phyloP scores from a whole-genome alignment of 495 filamentous ascomycete genomes.

The Xylaria castorea region DNA sequence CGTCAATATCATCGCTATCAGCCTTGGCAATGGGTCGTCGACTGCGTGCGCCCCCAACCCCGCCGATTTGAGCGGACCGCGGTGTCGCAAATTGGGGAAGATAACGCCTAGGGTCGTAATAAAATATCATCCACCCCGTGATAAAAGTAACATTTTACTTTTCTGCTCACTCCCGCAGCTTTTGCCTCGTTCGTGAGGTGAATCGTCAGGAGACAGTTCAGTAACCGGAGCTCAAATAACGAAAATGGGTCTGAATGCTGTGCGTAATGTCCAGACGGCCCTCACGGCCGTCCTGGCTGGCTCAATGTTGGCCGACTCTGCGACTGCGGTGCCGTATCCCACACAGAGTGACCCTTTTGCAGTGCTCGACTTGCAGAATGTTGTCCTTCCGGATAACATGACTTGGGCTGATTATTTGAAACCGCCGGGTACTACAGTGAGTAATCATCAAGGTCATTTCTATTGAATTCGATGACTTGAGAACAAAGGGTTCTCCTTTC shows the following conservation, averaged over 20 bases:
- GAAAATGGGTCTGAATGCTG: constrained; percentile 15
- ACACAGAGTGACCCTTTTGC: constrained; percentile 43
- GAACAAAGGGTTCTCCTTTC: neutral
- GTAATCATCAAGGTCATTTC: neutral
- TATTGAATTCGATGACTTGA: neutral
- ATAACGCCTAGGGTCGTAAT: neutral
- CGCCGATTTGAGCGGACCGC: neutral
- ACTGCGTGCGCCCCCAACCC: constrained; percentile 9
- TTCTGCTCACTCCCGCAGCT: neutral
- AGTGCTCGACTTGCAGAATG: constrained; percentile 46
- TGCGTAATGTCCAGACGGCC: constrained; percentile 29
- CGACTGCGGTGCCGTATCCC: constrained; percentile 31
- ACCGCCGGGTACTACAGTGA: constrained; percentile 40
- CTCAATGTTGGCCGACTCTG: constrained; percentile 20
- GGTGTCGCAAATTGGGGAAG: neutral
- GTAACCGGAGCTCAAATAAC: constrained; percentile 14
- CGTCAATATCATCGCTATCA: constrained; percentile 15
- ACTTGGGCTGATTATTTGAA: constrained; percentile 49
- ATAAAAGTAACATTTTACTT: neutral
- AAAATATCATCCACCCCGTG: constrained; percentile 7
- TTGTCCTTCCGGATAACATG: constrained; percentile 53
- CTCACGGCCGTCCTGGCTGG: constrained; percentile 30
- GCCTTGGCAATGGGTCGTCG: constrained; percentile 17
- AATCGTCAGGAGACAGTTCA: neutral
- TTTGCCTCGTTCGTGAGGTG: constrained; percentile 1